Evolutionary conservation across 768 basidiomycete genomes (phyloP).

Genomic region (Pisolithus orientalis): DNA sequence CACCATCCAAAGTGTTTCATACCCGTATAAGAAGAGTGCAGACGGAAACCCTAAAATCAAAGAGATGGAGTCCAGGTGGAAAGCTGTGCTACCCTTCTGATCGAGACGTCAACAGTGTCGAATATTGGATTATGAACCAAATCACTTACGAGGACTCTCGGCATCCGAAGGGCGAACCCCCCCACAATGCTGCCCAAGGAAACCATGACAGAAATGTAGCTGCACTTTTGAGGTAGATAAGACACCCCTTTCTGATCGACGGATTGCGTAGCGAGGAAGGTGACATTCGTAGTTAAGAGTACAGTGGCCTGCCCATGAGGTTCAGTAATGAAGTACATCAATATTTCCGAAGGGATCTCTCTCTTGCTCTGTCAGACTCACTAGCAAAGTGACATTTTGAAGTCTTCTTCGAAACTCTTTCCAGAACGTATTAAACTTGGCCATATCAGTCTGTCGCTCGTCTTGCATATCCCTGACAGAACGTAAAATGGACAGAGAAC

Average conservation of each 20-base stretch:
- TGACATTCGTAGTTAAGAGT: constrained; percentile 45
- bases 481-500: too few relatives aligned
- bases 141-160: background rate
- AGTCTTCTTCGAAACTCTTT: too few relatives aligned
- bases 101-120: background rate
- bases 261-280: constrained; percentile 45
- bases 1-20: background rate
- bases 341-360: too few relatives aligned
- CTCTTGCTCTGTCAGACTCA: too few relatives aligned
- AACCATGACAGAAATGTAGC: background rate
- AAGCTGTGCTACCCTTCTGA: background rate
- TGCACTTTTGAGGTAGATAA: background rate
- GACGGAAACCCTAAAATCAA: background rate
- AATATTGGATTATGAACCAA: background rate
- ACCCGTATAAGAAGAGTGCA: background rate
- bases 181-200: background rate
- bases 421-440: too few relatives aligned
- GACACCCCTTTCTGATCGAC: constrained; percentile 9
- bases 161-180: background rate
- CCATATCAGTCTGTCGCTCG: too few relatives aligned
- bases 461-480: too few relatives aligned
- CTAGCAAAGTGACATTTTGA: too few relatives aligned
- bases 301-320: constrained; percentile 35
- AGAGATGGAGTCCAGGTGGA: background rate
- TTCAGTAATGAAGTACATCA: too few relatives aligned